phyloP scores from a whole-genome alignment of 768 basidiomycete species.

The Artomyces pyxidatus region DNA sequence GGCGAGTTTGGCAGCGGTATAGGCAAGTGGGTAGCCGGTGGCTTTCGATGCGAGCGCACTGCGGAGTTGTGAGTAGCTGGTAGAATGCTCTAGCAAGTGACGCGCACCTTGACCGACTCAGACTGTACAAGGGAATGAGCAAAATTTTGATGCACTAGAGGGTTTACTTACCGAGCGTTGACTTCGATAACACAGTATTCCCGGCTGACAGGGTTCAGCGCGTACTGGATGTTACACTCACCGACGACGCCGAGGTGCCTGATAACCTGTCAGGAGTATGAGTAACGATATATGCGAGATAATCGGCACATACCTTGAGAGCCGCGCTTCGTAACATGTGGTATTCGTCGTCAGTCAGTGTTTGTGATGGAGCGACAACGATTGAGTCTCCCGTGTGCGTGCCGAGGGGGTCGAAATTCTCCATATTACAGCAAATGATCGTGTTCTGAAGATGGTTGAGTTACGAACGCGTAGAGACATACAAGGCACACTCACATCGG shows the following conservation, averaged over 20 bases:
- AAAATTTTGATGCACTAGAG: not conserved
- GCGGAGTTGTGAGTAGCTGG: constrained; percentile 6
- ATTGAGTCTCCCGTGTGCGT: constrained; percentile 99
- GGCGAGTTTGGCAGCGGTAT: constrained; percentile 98
- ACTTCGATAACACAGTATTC: constrained; percentile 99
- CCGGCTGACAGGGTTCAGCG: constrained; percentile 82
- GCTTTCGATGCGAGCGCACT: constrained; percentile 85
- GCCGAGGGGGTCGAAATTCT: constrained; percentile 98
- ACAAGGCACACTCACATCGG: constrained; percentile 60
- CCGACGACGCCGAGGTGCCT: constrained; percentile 89
- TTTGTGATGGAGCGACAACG: constrained; percentile 97
- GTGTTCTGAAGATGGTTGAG: constrained; percentile 60
- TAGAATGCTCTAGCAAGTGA: constrained; percentile 1
- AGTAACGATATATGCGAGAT: not conserved
- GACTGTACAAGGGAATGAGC: constrained; percentile 1
- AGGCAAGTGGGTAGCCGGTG: constrained; percentile 96
- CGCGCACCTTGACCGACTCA: constrained; percentile 72
- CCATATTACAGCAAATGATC: constrained; percentile 99
- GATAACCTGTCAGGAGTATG: constrained; percentile 25
- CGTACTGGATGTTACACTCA: constrained; percentile 98
- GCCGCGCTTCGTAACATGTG: constrained; percentile 98
- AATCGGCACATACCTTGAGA: constrained; percentile 60
- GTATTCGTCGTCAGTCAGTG: constrained; percentile 94
- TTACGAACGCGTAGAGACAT: not conserved
- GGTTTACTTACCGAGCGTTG: constrained; percentile 65